A percentile compares a stretch with the other conserved stretches of the same genome.
Evolutionary conservation across 495 filamentous ascomycete genomes (phyloP).

Genomic region (Bryoglossum gracile): DNA sequence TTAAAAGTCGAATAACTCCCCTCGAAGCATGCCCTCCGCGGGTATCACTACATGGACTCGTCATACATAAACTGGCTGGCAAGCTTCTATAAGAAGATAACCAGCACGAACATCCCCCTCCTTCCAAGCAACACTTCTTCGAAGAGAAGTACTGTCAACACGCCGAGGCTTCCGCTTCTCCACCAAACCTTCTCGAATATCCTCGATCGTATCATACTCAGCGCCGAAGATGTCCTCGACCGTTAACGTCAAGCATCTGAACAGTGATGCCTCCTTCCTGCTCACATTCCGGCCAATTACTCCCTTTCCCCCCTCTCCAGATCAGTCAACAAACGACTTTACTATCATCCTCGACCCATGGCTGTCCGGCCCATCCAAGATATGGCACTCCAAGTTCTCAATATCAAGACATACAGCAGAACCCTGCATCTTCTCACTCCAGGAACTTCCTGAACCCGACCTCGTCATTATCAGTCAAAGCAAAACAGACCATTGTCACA

Average conservation of each 20-base stretch:
- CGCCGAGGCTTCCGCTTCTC: too few relatives aligned
- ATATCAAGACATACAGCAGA: slow-evolving; percentile 44
- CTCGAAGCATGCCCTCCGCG: too few relatives aligned
- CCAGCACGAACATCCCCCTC: too few relatives aligned
- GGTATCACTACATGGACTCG: too few relatives aligned
- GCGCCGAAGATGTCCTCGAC: slow-evolving; percentile 50
- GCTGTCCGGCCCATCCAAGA: slow-evolving; percentile 53
- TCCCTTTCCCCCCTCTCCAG: slow-evolving; percentile 32
- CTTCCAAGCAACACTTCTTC: too few relatives aligned
- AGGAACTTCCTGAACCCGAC: slow-evolving; percentile 54
- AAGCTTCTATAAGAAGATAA: too few relatives aligned
- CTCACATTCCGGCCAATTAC: slow-evolving; percentile 51
- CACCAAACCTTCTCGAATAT: too few relatives aligned
- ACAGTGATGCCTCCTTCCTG: slow-evolving; percentile 64
- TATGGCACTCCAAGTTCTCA: slow-evolving; percentile 56
- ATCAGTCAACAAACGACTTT: slow-evolving; percentile 30
- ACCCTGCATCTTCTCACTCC: slow-evolving; percentile 51
- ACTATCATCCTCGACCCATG: slow-evolving; percentile 67
- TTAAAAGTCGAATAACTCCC: too few relatives aligned
- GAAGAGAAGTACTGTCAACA: too few relatives aligned
- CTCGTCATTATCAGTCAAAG: slow-evolving; percentile 62
- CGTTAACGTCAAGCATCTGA: slow-evolving; percentile 58
- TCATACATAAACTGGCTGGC: too few relatives aligned
- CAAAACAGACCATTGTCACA: slow-evolving; percentile 65
- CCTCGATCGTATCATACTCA: too few relatives aligned